Conservation (phyloP, 495 filamentous ascomycete genomes). For the Lophiostoma macrostomum region DNA sequence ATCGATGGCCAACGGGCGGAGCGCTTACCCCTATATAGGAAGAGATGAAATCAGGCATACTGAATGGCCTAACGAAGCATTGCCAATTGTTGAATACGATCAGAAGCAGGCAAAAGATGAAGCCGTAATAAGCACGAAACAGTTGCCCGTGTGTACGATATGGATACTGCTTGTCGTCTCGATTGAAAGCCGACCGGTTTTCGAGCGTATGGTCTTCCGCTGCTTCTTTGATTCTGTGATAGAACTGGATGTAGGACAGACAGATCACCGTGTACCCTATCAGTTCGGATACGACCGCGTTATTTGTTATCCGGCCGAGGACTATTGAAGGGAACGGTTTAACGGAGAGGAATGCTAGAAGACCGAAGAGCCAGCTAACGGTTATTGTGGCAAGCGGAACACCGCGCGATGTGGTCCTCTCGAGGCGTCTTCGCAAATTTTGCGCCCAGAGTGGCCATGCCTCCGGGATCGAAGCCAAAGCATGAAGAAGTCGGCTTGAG, state of each 20-base stretch:
- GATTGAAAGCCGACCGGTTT: conserved; percentile 42
- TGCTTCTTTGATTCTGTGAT: conserved; percentile 33
- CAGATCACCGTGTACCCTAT: conserved; percentile 48
- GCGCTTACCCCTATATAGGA: conserved; percentile 52
- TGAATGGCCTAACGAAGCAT: conserved; percentile 26
- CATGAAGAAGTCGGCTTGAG: conserved; percentile 47
- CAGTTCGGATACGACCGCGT: conserved; percentile 47
- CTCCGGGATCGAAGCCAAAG: conserved; percentile 43
- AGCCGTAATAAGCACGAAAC: conserved; percentile 46
- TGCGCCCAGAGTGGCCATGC: conserved; percentile 43
- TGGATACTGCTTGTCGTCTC: conserved; percentile 46
- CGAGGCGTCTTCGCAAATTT: conserved; percentile 39
- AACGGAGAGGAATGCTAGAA: conserved; percentile 50
- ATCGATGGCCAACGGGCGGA: background rate
- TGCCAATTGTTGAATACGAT: conserved; percentile 48
- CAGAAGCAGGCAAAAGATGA: conserved; percentile 44
- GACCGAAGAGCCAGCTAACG: conserved; percentile 47
- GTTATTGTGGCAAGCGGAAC: conserved; percentile 52
- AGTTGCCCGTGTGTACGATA: conserved; percentile 51
- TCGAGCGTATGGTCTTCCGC: conserved; percentile 36
- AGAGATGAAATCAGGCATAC: conserved; percentile 43
- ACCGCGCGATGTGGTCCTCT: conserved; percentile 44
- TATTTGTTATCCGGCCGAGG: conserved; percentile 44
- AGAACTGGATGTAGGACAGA: conserved; percentile 46
- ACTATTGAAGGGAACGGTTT: conserved; percentile 40